Percentiles rank a stretch among this genome's conserved stretches.
Conservation (phyloP, 176 grass and related monocot species). For the Canna indica region DNA sequence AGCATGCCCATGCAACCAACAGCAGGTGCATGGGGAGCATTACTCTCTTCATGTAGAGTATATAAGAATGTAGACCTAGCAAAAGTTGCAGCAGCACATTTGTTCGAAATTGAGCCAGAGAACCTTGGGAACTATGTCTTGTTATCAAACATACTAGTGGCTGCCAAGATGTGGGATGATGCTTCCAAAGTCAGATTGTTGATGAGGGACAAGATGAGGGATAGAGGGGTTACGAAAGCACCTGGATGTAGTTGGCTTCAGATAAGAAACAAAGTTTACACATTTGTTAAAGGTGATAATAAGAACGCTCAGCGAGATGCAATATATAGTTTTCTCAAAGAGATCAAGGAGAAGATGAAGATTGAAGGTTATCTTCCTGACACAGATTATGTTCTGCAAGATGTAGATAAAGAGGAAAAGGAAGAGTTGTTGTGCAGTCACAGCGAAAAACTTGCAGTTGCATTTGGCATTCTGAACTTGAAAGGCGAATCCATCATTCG, state of each 20-base stretch:
- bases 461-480: constrained; percentile 22
- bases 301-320: constrained; percentile 11
- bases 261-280: constrained; percentile 18
- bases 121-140: constrained; percentile 25
- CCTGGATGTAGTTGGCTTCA: constrained; percentile 23
- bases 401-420: constrained; percentile 20
- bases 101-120: constrained; percentile 28
- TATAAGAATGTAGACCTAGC: constrained; percentile 20
- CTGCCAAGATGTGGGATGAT: constrained; percentile 16
- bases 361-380: constrained; percentile 21
- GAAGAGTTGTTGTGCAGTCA: constrained; percentile 22
- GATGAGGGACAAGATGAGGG: constrained; percentile 22
- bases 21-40: constrained; percentile 14
- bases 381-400: constrained; percentile 18
- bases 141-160: constrained; percentile 21
- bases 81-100: constrained; percentile 19
- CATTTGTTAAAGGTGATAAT: constrained; percentile 23
- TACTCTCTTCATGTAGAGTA: constrained; percentile 21
- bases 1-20: constrained; percentile 24
- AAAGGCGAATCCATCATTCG: constrained; percentile 15
- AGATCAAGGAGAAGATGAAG: constrained; percentile 14
- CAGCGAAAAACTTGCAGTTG: constrained; percentile 25
- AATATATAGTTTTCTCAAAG: constrained; percentile 18
- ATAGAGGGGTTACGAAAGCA: constrained; percentile 13
- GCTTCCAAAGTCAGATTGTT: constrained; percentile 9